Conservation (phyloP, 2,329 filamentous ascomycete species). For the Xylariaceae sp. region DNA sequence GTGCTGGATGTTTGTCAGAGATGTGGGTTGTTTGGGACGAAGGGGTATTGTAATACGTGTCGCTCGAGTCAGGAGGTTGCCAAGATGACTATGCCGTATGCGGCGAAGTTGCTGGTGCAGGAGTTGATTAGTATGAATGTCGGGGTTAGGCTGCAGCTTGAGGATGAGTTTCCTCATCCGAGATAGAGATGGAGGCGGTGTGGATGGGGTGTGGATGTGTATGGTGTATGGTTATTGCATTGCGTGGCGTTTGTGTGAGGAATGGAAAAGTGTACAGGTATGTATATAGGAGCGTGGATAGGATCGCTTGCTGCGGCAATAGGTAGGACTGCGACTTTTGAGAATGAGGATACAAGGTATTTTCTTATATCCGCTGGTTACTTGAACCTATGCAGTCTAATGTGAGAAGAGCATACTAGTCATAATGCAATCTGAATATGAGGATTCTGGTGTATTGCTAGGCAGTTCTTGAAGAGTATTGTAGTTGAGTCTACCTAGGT, state of each 20-base stretch:
- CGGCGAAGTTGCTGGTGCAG: conserved; percentile 92
- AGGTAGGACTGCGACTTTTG: too few species aligned
- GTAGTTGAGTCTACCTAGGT: too few species aligned
- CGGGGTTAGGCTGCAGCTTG: conserved; percentile 83
- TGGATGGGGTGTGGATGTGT: neutral
- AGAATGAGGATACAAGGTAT: too few species aligned
- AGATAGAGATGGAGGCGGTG: conserved; percentile 23
- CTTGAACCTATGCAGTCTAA: too few species aligned
- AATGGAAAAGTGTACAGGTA: too few species aligned
- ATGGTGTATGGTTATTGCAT: conserved; percentile 1
- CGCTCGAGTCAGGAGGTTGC: conserved; percentile 79
- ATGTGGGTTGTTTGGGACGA: conserved; percentile 93
- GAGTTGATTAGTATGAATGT: conserved; percentile 99
- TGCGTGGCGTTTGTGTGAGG: neutral
- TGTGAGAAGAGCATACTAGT: too few species aligned
- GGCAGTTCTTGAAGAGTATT: too few species aligned
- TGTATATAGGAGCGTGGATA: too few species aligned
- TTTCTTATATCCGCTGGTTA: too few species aligned
- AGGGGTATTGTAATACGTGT: conserved; percentile 92
- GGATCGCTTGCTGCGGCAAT: too few species aligned
- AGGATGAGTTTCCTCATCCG: conserved; percentile 84
- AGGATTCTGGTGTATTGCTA: too few species aligned
- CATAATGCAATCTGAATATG: too few species aligned
- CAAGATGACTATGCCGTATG: conserved; percentile 95
- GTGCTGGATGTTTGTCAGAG: conserved; percentile 89